Evolutionary conservation across 306 rosid genomes (phyloP), one percentile per base, ranked within the genome.

Genomic region (Biancaea sappan): DNA sequence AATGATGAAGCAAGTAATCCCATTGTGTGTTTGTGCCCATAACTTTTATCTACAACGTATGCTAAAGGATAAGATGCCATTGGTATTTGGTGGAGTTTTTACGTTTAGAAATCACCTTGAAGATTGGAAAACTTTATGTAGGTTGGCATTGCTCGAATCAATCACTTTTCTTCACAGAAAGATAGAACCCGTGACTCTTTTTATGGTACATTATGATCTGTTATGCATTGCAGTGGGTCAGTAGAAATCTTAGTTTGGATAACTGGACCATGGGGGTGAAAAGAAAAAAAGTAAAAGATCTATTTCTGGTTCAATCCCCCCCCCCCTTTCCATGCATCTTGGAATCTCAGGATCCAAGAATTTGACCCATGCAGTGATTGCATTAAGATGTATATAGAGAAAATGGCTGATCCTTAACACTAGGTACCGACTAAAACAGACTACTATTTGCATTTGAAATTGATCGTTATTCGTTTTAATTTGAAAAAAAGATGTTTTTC

Each of bases 161-260:
- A 54, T 76, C 83, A 84, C 70, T 44, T 59, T 59, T 43, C 65
- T 54, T 75, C 82, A 66, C 68, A 72, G 66, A 48, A 76, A 76
- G 78, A 74, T 35, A 57, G 76, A 77, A 77, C 88, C 88, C 88
- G 88, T 84, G 88, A 84, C 83, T 69, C 78, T 63, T 56, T 69
- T 64, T 38, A 74, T 74, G 82, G 85, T 84, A 80, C 88, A 84
- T 69, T 74, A 73, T 74, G 76, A 84, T 73, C 78, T 80, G 65
- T 12, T 62, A 29, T 80, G 85, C 78, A 80, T 73, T 59, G 51
- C 32, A 54, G 75, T 59, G 74, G 74, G 83, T 80, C 85, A 77
- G 59, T 62, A 47, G 66, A 47, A 50, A 63, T 61, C 68, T 14
- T 46, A 59, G 63, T 51, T 19, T 48, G 73, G 46, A 38, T 69